These are phyloP conservation scores for Setomelanomma holmii DNA, from an alignment of 2,329 filamentous ascomycete species.

Conservation along the genomic window DNA sequence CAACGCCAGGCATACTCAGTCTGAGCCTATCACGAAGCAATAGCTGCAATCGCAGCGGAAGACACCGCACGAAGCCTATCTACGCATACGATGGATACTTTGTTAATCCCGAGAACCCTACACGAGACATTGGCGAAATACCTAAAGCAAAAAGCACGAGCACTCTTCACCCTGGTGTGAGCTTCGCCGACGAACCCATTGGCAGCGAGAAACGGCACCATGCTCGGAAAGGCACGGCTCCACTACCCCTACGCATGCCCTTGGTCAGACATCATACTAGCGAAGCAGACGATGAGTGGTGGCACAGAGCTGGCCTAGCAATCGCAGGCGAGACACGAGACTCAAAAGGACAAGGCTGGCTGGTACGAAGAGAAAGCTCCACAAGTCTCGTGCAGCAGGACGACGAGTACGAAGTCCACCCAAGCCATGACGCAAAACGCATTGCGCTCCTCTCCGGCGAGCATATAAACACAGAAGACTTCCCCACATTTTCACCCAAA, in stretches of 20 bases:
- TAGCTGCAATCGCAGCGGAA: slow-evolving; percentile 19
- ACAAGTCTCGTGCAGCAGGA: slow-evolving; percentile 58
- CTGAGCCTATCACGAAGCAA: slow-evolving; percentile 48
- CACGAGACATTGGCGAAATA: slow-evolving; percentile 42
- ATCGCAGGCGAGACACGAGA: slow-evolving; percentile 65
- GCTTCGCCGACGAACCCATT: slow-evolving; percentile 26
- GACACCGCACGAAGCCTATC: slow-evolving; percentile 45
- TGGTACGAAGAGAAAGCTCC: slow-evolving; percentile 62
- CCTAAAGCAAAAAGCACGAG: slow-evolving; percentile 58
- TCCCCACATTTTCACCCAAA: slow-evolving; percentile 35
- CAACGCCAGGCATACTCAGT: slow-evolving; percentile 57
- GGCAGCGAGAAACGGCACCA: slow-evolving; percentile 29
- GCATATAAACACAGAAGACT: slow-evolving; percentile 44
- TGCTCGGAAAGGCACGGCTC: slow-evolving; percentile 39
- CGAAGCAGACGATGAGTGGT: slow-evolving; percentile 59
- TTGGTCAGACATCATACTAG: slow-evolving; percentile 39
- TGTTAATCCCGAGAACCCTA: slow-evolving; percentile 26
- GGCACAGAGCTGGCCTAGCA: slow-evolving; percentile 64
- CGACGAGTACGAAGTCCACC: slow-evolving; percentile 41
- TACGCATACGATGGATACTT: slow-evolving; percentile 47
- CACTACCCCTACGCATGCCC: slow-evolving; percentile 33
- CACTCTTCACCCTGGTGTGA: slow-evolving; percentile 45
- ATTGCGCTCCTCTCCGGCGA: slow-evolving; percentile 43
- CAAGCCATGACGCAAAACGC: slow-evolving; percentile 28
- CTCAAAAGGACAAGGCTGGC: slow-evolving; percentile 69